Conservation (phyloP, 2,329 filamentous ascomycete genomes). For the Magnaporthales sp. region DNA sequence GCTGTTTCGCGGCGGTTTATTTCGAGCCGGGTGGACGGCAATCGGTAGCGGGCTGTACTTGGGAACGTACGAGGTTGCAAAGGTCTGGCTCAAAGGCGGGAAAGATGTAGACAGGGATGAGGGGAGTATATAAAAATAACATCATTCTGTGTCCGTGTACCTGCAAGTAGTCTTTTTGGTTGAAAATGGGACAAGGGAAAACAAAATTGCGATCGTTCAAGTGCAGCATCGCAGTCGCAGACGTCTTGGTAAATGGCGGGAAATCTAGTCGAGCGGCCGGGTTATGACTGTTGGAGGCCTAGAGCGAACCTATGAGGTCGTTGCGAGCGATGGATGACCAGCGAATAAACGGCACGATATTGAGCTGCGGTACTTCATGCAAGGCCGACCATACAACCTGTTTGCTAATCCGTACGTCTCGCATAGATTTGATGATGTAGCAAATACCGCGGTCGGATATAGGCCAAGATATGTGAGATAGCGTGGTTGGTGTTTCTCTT, state of each 20-base stretch:
- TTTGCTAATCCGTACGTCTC: not conserved
- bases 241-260: not conserved
- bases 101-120: slow-evolving; percentile 31
- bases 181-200: not conserved
- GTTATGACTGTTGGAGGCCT: not conserved
- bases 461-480: not conserved
- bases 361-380: not conserved
- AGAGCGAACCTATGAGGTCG: not conserved
- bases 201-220: not conserved
- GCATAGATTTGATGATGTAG: not conserved
- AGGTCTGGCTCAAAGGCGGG: slow-evolving; percentile 47
- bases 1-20: slow-evolving; percentile 65
- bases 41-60: slow-evolving; percentile 77
- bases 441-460: not conserved
- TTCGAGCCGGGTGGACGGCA: slow-evolving; percentile 74
- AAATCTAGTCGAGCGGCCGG: not conserved
- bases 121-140: slow-evolving; percentile 14
- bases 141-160: not conserved
- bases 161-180: not conserved
- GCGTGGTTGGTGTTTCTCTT: not conserved
- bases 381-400: not conserved
- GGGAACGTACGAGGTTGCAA: slow-evolving; percentile 75
- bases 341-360: not conserved
- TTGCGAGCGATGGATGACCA: not conserved
- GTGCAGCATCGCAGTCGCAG: not conserved